A percentile compares a stretch with the other conserved stretches of the same genome.
phyloP scores from a whole-genome alignment of 441 rosid genomes.

The Aleurites moluccanus region DNA sequence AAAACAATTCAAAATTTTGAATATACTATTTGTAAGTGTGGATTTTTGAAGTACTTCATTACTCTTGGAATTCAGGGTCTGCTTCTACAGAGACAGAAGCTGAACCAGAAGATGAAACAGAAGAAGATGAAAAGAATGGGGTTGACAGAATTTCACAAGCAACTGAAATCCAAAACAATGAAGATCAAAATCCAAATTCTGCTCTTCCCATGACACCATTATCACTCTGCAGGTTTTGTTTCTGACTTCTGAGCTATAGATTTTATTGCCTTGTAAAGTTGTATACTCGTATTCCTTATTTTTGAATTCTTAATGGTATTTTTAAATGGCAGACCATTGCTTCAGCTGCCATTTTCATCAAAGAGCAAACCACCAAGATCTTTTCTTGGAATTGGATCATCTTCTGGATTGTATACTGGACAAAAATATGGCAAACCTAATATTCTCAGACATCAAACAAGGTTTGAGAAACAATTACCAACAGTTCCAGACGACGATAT shows the following conservation, averaged over 20 bases:
- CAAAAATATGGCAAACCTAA: constrained; percentile 48
- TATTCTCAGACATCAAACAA: constrained; percentile 39
- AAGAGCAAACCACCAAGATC: constrained; percentile 67
- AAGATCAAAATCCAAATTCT: constrained; percentile 58
- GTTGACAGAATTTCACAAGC: constrained; percentile 41
- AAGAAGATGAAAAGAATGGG: constrained; percentile 46
- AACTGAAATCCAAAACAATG: constrained; percentile 45
- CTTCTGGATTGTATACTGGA: constrained; percentile 37
- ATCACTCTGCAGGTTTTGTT: constrained; percentile 55
- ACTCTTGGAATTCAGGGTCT: constrained; percentile 50
- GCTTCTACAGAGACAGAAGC: constrained; percentile 45
- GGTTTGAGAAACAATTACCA: constrained; percentile 52
- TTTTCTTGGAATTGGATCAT: constrained; percentile 61
- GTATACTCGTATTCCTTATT: constrained; percentile 14
- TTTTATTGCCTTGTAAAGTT: constrained; percentile 6
- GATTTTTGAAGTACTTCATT: background rate
- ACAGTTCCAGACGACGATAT: constrained; percentile 51
- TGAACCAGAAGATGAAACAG: constrained; percentile 60
- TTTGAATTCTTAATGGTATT: constrained; percentile 9
- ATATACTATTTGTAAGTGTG: background rate
- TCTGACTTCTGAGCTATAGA: constrained; percentile 11
- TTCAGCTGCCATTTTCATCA: constrained; percentile 62
- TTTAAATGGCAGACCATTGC: constrained; percentile 52
- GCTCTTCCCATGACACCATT: constrained; percentile 69
- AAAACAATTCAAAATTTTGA: background rate